Conservation (phyloP, 306 rosid genomes). For the Gynostemma pentaphyllum region DNA sequence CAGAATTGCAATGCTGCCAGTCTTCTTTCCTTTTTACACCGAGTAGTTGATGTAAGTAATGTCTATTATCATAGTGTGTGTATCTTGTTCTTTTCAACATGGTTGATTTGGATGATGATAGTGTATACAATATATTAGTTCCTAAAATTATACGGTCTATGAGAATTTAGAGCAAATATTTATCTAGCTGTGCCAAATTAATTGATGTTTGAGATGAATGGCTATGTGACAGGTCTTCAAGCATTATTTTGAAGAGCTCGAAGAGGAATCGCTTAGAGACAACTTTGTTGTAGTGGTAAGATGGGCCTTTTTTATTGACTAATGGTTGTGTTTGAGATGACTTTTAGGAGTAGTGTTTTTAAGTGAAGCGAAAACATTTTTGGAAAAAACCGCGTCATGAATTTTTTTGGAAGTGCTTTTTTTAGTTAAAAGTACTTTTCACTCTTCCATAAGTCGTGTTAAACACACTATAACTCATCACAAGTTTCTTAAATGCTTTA, state of each 20-base stretch:
- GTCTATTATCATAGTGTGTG: conserved; percentile 2
- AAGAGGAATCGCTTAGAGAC: conserved; percentile 95
- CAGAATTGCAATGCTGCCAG: conserved; percentile 99
- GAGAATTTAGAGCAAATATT: background rate
- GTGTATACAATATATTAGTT: background rate
- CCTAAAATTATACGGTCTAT: background rate
- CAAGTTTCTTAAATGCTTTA: background rate
- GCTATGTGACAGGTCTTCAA: conserved; percentile 65
- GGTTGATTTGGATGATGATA: background rate
- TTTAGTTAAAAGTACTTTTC: too few relatives aligned
- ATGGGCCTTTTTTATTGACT: background rate
- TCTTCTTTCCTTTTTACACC: conserved; percentile 81
- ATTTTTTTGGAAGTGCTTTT: too few relatives aligned
- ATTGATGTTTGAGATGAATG: conserved; percentile 3
- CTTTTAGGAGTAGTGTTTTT: too few relatives aligned
- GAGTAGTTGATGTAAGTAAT: conserved; percentile 71
- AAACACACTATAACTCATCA: background rate
- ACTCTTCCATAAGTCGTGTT: too few relatives aligned
- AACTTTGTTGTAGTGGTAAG: conserved; percentile 99
- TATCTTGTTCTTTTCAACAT: background rate
- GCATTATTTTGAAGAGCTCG: conserved; percentile 92
- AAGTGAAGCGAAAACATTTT: too few relatives aligned
- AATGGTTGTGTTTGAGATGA: too few relatives aligned
- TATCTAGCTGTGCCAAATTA: background rate
- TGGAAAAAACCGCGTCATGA: too few relatives aligned